Evolutionary conservation across 768 basidiomycete species (phyloP), one percentile per base, ranked within the genome.

Genomic region (Trametes sanguinea): DNA sequence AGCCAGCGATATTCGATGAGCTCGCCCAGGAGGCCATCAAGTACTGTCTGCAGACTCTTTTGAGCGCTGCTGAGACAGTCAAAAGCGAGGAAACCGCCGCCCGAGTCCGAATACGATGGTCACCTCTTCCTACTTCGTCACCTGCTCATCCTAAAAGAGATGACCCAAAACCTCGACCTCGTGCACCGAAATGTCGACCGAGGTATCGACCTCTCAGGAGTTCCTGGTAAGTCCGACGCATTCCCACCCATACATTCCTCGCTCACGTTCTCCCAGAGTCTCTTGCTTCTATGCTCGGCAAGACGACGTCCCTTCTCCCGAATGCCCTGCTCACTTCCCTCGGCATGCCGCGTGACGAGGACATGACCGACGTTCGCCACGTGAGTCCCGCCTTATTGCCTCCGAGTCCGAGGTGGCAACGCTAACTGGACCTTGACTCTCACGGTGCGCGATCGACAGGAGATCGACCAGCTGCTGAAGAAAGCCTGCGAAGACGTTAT

Each of bases 1-100:
- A 98, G 95, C 88, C 92, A n/a, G 89, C 87, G 1, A 95, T 98
- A 60, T 99, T 97, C 61, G 91, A 95, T 68, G 97, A 99, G 72
- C 91, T 98, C 43, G 95, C 96, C 0, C 92, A 95, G 75, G 95
- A 98, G 76, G 93, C 95, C 0, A 81, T 97, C 35, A 80, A 83
- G 11, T 78, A 94, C 4, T 96, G 95, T 72, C 85, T 88, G 39
- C 82, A 88, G 61, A 96, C 95, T 0, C 82, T 98, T 3, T 79
- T 90, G 39, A 73, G 82, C 5, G 94, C 92, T 0, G 82, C 90
- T 0, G 82, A 88, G n/a, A 76, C 80, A 22, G 79, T 98, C 51
- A 79, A 82, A 27, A 68, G n/a, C 76, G 33, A 83, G 81, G 51
- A 79, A 78, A 42, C 74, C 77, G 14, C 76, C 80, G 14, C 76